phyloP scores from a whole-genome alignment of 352 stramenopile genomes.

The Blastocystis sp. region DNA sequence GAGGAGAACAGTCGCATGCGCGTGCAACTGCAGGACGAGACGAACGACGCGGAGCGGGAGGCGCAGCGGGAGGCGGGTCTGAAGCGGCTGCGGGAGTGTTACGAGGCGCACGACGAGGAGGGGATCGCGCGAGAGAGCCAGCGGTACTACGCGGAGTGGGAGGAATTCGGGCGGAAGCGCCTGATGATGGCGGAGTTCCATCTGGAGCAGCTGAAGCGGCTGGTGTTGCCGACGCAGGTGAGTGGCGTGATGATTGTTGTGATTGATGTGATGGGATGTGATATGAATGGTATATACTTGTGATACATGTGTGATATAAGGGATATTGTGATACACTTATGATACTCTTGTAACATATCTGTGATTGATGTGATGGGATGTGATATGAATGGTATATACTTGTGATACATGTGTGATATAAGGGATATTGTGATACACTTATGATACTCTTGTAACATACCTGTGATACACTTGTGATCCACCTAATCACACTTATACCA shows the following conservation, averaged over 20 bases:
- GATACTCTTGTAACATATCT: no score
- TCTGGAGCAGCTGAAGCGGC: conserved; percentile 57
- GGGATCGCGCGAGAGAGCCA: conserved; percentile 41
- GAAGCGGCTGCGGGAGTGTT: conserved; percentile 19
- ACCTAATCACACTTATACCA: no score
- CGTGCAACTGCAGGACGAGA: conserved; percentile 56
- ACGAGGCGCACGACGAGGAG: background rate
- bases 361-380: no score
- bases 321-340: background rate
- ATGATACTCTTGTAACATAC: no score
- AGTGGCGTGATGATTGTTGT: background rate
- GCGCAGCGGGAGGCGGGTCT: conserved; percentile 31
- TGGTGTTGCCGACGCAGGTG: conserved; percentile 58
- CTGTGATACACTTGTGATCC: no score
- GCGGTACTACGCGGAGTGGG: conserved; percentile 58
- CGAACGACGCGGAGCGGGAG: conserved; percentile 30
- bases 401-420: background rate
- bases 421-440: background rate
- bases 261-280: background rate
- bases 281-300: background rate
- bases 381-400: background rate
- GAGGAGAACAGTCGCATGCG: conserved; percentile 57
- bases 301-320: background rate
- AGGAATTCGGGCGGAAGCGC: conserved; percentile 57
- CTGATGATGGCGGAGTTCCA: conserved; percentile 59